Evolutionary conservation across 169 alveolate genomes (phyloP), one percentile per base, ranked within the genome.

Genomic region (Plasmodium blacklocki): DNA sequence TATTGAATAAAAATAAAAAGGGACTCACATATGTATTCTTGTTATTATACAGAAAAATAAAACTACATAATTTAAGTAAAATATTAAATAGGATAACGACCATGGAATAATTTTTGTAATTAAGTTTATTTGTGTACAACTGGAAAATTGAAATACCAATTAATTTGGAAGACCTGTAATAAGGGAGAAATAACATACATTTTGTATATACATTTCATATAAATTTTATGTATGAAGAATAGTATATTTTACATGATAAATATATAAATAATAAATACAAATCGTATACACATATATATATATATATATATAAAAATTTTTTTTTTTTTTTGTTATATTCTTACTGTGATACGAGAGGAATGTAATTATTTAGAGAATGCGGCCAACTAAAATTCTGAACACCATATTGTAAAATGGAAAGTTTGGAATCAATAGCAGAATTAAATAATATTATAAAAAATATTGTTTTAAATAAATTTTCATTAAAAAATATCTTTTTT

Each of bases 371-470:
- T 73, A 76, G 47, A 19, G 89, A 76, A 64, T 63, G 74, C 2
- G 89, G 89, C 89, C 89, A 76, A 14, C 60, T 76, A 58, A 47
- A 76, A 76, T 76, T 76, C 76, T 76, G 74, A 19, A 76, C 76
- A n/a, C 89, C 89, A 45, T 76, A 66, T 9, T 76, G 67, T 21
- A 76, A 32, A 23, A 76, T 76, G 9, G 89, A 50, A 52, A 76
- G 67, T 32, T 76, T 76, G 9, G 76, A 64, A 39, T 76, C 89
- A 52, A 76, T 64, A 43, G 89, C 64, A 21, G 89, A 76, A 76
- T 76, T 76, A 54, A 76, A 76, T 68, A 76, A n/a, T n/a, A 76
- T 64, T 14, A 76, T 26, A 47, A 76, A 73, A 64, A 76, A 76
- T 5, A 76, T 67, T 49, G 66, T 76, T 64, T 76, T 76, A 54